Evolutionary conservation across 2,329 filamentous ascomycete genomes (phyloP), one percentile per base, ranked within the genome.

Genomic region (Microdochium bolleyi): DNA sequence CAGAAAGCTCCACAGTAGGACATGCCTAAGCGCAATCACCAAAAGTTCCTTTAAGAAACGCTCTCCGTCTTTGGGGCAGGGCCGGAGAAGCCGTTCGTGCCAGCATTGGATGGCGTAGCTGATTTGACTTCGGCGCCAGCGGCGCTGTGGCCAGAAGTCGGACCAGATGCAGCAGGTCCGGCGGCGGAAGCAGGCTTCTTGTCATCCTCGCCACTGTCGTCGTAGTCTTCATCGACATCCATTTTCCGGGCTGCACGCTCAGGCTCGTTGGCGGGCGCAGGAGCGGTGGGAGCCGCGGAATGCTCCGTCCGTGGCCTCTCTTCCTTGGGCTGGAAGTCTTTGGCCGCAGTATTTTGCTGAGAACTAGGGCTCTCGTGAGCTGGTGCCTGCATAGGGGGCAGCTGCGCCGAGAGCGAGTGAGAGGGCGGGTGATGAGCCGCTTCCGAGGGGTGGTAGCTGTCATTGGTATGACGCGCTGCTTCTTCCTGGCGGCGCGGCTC

Each of bases 171-270:
- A 14, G 7, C 41, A 46, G 41, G 19, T 8, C 78, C 71, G 1
- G 71, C 76, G 9, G 63, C 61, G 14, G 65, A 61, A 2, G 63
- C 67, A 1, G 67, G 66, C 66, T 86, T 86, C 72, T 86, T 85
- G 53, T 94, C 87, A 55, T 96, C 92, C 59, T 95, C 92, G 3
- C 83, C 89, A 53, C 92, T 92, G 63, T 97, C 92, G 67, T 97
- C 92, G 63, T 99, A 97, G 67, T 97, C 88, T 67, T 99, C 94
- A 60, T 99, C 92, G 21, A 97, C 89, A 7, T 97, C 92, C 83
- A 99, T 95, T 70, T 95, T 95, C 22, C 94, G 81, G 21, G 91
- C 90, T 32, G 94, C 91, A 51, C 84, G 75, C 67, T 88, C 84
- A 10, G 91, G 89, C 71, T 97, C 92, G 54, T 84, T 85, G 19